Evolutionary conservation across 208 protist species (phyloP), one percentile per base, ranked within the genome.

Genomic region (Sergeia podlipaevii): DNA sequence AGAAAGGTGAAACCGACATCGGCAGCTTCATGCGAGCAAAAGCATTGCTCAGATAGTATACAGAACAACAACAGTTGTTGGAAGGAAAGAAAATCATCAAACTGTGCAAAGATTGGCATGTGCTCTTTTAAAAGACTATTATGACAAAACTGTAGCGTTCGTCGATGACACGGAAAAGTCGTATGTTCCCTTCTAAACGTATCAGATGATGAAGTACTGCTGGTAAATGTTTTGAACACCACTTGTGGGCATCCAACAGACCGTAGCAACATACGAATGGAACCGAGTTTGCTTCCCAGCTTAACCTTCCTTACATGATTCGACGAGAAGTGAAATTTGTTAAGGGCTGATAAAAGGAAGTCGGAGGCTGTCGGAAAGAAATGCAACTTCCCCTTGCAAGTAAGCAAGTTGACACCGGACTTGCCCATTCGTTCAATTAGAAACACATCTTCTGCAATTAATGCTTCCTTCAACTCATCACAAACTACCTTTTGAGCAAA

Each of bases 361-460:
- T 46, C 42, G 37, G 2, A 20, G 10, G 27, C 20, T n/a, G n/a
- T 24, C 3, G 20, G 15, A 38, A 43, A 65, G 23, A 54, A 21
- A 13, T 17, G 18, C 13, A 42, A 24, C n/a, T 38, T 2, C 2
- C 54, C 39, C 6, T 7, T 34, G 20, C 57, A 20, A 15, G 15
- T 39, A 17, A 65, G 26, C n/a, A 18, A 13, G 29, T 45, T 26
- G 18, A 23, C 29, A 4, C n/a, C 18, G 13, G 23, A 13, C 24
- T 44, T 39, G 13, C 59, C 59, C 17, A 65, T 11, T 46, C 59
- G 10, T 13, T 54, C 59, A 24, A 65, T 48, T 29, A 24, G 57
- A 21, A 57, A 3, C 15, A 54, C 34, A 8, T 38, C 43, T 11
- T 23, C 49, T 0, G 10, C 47, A 11, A 27, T 20, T 17, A 65